Base-by-base conservation (phyloP, 805 yeast species). In the Saturnispora mendoncae region DNA sequence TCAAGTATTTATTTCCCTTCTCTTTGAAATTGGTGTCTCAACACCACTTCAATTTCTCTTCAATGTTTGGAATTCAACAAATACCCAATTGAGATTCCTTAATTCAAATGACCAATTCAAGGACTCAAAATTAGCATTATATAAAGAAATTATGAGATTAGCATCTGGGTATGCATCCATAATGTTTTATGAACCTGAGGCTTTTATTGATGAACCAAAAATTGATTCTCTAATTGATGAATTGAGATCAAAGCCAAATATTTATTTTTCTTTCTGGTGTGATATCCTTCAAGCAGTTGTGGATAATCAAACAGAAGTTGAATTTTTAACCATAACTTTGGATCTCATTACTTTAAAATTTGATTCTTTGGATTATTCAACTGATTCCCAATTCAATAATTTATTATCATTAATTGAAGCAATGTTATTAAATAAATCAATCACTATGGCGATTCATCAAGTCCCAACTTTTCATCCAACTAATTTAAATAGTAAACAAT, bases 151-250 rank as follows among this genome's bases (percentile, higher is more conserved):
- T 19, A 67, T 72, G 35, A 57, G 72, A 32, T 62, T 72, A 32
- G 55, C 74, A 13, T 62, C 77, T 12, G 76, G 82, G 20, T 84
- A 78, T 58, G 86, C 84, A 0, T 63, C 79, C 23, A 78, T 83
- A 18, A 60, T 79, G 18, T 78, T 83, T 53, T 85, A 79, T 57
- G 72, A 78, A 3, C 80, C 83, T 8, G 88, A 80, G 42, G 72
- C 74, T 72, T 71, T 73, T 43, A 44, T 65, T 30, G 64, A 68
- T 46, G 61, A 62, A 45, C 65, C 68, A 18, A 38, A 51, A 36
- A 46, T 70, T 15, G 56, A 58, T 26, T 48, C 51, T 1, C 45
- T 55, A 7, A 45, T 65, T 4, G 52, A 49, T 13, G 48, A 46
- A 4, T 52, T 65, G 19, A 46, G 57, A 38, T 46, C 50, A 15